Evolutionary conservation across 768 basidiomycete genomes (phyloP).

Genomic region (Xanthoconium stramineum): DNA sequence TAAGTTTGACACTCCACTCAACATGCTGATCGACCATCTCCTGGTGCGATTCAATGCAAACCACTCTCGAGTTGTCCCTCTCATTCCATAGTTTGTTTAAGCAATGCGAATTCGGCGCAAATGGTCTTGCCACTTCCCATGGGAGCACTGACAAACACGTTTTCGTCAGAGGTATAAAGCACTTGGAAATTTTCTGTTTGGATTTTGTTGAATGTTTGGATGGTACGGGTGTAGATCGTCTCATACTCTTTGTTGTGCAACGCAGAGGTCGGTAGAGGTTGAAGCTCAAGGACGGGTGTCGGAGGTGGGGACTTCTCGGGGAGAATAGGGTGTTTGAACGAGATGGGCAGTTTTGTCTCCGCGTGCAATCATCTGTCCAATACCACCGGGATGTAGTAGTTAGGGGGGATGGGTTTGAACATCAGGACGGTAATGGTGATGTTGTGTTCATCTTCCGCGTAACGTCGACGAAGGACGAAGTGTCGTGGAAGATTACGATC

Average conservation of each 20-base stretch:
- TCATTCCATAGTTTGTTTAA: slow-evolving; percentile 96
- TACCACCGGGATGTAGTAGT: too few species aligned
- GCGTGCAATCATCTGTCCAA: slow-evolving; percentile 96
- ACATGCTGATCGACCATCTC: slow-evolving; percentile 96
- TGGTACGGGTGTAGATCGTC: slow-evolving; percentile 72
- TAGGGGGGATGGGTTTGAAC: slow-evolving; percentile 96
- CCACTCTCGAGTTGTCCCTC: slow-evolving; percentile 73
- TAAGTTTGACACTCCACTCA: slow-evolving; percentile 89
- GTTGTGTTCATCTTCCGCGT: slow-evolving; percentile 91
- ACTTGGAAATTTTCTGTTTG: slow-evolving; percentile 99
- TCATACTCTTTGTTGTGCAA: slow-evolving; percentile 94
- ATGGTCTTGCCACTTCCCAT: slow-evolving; percentile 98
- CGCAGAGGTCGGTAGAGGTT: slow-evolving; percentile 83
- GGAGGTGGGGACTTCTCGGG: slow-evolving; percentile 95
- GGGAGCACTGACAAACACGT: slow-evolving; percentile 94
- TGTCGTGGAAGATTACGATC: slow-evolving; percentile 91
- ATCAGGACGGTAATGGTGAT: slow-evolving; percentile 94
- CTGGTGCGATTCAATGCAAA: slow-evolving; percentile 95
- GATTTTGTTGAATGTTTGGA: slow-evolving; percentile 95
- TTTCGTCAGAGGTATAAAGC: slow-evolving; percentile 93
- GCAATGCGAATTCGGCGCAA: slow-evolving; percentile 92
- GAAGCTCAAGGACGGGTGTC: slow-evolving; percentile 90
- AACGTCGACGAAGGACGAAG: slow-evolving; percentile 90
- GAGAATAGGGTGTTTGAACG: slow-evolving; percentile 96
- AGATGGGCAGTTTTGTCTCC: slow-evolving; percentile 91